Percentiles rank a stretch among this genome's conserved stretches.
These are phyloP conservation scores for Pestalotiopsis sp. DNA, from an alignment of 2,329 filamentous ascomycete genomes.

Conservation along the genomic window DNA sequence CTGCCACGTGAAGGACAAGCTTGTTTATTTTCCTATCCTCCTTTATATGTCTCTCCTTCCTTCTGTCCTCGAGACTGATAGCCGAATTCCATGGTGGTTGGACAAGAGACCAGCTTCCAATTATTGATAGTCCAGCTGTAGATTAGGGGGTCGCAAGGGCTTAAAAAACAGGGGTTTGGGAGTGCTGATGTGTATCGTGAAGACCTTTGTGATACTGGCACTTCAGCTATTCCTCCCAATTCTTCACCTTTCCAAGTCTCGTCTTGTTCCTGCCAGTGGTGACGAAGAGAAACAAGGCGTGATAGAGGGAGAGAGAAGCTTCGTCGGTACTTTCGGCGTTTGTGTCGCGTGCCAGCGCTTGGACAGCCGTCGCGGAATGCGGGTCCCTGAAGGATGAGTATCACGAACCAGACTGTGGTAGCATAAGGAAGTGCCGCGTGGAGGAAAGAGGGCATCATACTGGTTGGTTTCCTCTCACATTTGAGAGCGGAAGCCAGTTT, in stretches of 20 bases:
- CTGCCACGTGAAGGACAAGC: constrained; percentile 25
- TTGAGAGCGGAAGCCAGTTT: not conserved
- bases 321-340: constrained; percentile 14
- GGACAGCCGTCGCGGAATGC: not conserved
- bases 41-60: not conserved
- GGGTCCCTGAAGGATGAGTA: not conserved
- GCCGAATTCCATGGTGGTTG: not conserved
- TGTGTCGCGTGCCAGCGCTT: not conserved
- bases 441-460: not conserved
- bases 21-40: constrained; percentile 4
- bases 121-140: constrained; percentile 10
- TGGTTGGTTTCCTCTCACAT: not conserved
- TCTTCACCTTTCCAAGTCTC: not conserved
- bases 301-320: not conserved
- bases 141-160: not conserved
- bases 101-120: constrained; percentile 18
- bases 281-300: not conserved
- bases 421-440: not conserved
- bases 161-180: not conserved
- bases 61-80: not conserved
- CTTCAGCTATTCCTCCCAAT: not conserved
- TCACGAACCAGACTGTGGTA: not conserved
- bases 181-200: not conserved
- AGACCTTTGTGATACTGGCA: not conserved
- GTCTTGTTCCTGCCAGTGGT: not conserved